Conservation (phyloP, 805 yeast genomes). For the Saccharomyces paradoxus region DNA sequence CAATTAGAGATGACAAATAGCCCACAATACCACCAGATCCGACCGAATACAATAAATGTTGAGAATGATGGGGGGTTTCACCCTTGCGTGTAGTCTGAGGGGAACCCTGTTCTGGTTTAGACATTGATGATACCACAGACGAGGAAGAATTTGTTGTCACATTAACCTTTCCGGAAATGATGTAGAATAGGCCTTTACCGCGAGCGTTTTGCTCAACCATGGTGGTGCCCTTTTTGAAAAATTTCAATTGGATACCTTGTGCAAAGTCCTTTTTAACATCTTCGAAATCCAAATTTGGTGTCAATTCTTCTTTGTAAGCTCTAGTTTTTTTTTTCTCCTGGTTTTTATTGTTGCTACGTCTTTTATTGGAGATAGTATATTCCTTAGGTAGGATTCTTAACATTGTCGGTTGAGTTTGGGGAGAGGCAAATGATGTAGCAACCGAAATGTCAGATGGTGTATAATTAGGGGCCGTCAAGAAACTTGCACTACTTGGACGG, state of each 20-base stretch:
- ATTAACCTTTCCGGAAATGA: conserved; percentile 70
- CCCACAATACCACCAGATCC: conserved; percentile 82
- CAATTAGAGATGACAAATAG: conserved; percentile 70
- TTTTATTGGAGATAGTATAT: conserved; percentile 10
- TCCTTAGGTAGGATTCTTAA: conserved; percentile 23
- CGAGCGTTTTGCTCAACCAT: conserved; percentile 57
- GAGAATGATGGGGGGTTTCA: conserved; percentile 13
- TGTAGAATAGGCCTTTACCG: conserved; percentile 69
- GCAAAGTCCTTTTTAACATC: conserved; percentile 52
- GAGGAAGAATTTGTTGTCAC: conserved; percentile 30
- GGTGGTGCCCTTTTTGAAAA: conserved; percentile 43
- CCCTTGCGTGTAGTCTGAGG: not conserved
- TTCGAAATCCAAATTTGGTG: conserved; percentile 36
- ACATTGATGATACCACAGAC: conserved; percentile 4
- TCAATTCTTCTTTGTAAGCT: conserved; percentile 17
- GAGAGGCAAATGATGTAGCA: conserved; percentile 10
- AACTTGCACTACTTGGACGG: not conserved
- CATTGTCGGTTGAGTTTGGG: conserved; percentile 12
- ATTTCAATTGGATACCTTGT: conserved; percentile 48
- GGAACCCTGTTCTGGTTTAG: conserved; percentile 4
- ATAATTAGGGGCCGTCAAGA: not conserved
- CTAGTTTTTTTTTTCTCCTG: conserved; percentile 10
- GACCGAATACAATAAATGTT: conserved; percentile 47
- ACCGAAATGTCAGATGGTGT: conserved; percentile 13
- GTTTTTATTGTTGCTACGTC: conserved; percentile 2